Base-by-base conservation (phyloP, 306 rosid genomes). In the Trichosanthes cucumerina region DNA sequence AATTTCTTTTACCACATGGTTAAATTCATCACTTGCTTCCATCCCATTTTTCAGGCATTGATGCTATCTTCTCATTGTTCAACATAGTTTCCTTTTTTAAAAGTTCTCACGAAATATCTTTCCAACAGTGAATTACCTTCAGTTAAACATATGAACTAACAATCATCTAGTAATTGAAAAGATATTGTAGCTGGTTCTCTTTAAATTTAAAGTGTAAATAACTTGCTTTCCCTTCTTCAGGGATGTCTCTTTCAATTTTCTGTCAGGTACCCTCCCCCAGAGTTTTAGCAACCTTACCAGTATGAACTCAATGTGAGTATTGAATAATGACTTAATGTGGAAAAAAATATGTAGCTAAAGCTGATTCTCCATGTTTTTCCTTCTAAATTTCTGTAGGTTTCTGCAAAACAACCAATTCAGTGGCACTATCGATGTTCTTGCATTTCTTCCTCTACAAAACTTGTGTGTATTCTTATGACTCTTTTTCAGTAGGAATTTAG, bases 391-490 rank as follows among this genome's bases (percentile, higher is more conserved):
- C 36, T 57, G 26, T 85, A 96, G 99, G 90, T 74, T 82, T 83
- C 88, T 96, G 88, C 93, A 96, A 80, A 90, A 90, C 88, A 96
- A 96, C 85, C 98, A 91, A 86, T 83, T 96, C 63, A 83, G 96
- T 7, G 99, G 99, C 83, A 76, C 90, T 77, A 92, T 96, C 76
- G 81, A 96, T 78, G 90, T 88, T 81, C 96, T 96, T 80, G 92
- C 98, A 72, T 80, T 49, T 85, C 96, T 96, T 71, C 98, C 97
- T 72, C 98, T 96, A 66, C 84, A 91, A 11, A 83, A 21, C 78
- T 81, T 96, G 99, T 96, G 77, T 44, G 96, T 85, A 49, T 74
- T 38, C 50, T 52, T 26, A 64, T 83, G 64, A 69, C 39, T 79
- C 80, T 74, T 78, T 69, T 80, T 75, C 70, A 47, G 79, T 26